Evolutionary conservation across 1,284 basidiomycete species (phyloP).

Genomic region (Boletus sp.): DNA sequence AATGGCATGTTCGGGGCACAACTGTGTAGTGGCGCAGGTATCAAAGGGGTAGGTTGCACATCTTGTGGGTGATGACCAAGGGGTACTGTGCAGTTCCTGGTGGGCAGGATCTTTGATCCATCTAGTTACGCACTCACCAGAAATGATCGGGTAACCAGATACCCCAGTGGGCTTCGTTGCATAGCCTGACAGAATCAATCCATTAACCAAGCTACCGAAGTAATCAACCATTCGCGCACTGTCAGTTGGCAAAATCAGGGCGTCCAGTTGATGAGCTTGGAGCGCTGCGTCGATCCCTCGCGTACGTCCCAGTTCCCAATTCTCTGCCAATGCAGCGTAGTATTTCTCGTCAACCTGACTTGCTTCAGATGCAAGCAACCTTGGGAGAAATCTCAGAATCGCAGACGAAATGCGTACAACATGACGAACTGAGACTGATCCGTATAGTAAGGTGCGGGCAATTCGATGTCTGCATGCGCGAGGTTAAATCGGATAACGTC

Average conservation of each 20-base stretch:
- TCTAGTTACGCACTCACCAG: conserved; percentile 17
- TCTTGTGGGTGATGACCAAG: conserved; percentile 43
- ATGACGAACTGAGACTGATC: conserved; percentile 40
- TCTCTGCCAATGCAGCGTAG: conserved; percentile 35
- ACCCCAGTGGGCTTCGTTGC: conserved; percentile 26
- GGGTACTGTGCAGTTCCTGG: conserved; percentile 34
- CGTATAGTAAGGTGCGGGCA: conserved; percentile 38
- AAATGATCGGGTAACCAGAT: conserved; percentile 32
- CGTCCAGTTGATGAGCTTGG: conserved; percentile 41
- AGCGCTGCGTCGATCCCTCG: conserved; percentile 46
- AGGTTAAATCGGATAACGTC: conserved; percentile 45
- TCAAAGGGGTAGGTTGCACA: conserved; percentile 21
- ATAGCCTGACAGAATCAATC: conserved; percentile 12
- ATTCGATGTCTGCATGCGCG: conserved; percentile 39
- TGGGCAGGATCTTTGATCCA: conserved; percentile 2
- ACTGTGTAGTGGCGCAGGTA: conserved; percentile 27
- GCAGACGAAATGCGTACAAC: conserved; percentile 9
- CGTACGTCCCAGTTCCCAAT: conserved; percentile 38
- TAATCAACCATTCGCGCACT: conserved; percentile 19
- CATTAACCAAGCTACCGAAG: neutral
- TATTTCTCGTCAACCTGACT: conserved; percentile 38
- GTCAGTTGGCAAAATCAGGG: conserved; percentile 41
- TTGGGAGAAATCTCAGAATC: conserved; percentile 15
- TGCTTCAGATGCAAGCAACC: conserved; percentile 38
- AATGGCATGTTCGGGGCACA: conserved; percentile 45